Base-by-base conservation (phyloP, 106 monocot species). In the Apostasia ramifera region DNA sequence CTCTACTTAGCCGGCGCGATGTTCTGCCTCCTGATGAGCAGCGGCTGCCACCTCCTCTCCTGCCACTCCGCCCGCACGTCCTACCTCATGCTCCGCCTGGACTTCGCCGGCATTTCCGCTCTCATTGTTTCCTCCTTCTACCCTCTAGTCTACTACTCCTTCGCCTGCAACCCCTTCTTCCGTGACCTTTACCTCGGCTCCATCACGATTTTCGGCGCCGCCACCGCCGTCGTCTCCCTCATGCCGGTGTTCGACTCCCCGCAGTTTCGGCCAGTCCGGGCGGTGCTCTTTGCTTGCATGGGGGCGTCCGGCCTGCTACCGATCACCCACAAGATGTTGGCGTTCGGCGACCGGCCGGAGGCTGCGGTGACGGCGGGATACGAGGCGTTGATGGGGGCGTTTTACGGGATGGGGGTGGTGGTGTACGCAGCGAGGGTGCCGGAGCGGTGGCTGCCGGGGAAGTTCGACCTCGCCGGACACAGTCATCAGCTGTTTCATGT, bases 51-150 rank as follows among this genome's bases (percentile, higher is more conserved):
- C 67, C 89, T 93, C 57, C 77, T 89, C 13, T 82, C 77, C 11
- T 90, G 86, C 76, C 90, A 94, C 82, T 94, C 94, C 0, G 80
- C 78, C 64, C 81, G 72, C 71, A 76, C 75, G n/a, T 76, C 70
- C 54, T 87, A 86, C 71, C 51, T 90, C 60, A 76, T 84, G 77
- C 89, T 89, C 77, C 89, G 83, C 2, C 82, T 94, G 13, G 93
- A 94, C 79, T 94, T 84, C 69, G 80, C 82, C 47, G 90, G 86
- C 38, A 87, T 90, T 55, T 76, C 86, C 41, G 70, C 73, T 4
- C 73, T 94, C 45, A 87, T 94, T 57, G 90, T 94, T 56, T 87
- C 90, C 66, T 94, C 94, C 56, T 90, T 90, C 84, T 84, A 87
- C 69, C 90, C 86, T 0, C 56, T 81, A 13, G 89, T 87, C 67